Percentiles rank a stretch among this genome's conserved stretches.
Conservation (phyloP, 1,139 yeast genomes). For the Entelexis sorbosivorans region DNA sequence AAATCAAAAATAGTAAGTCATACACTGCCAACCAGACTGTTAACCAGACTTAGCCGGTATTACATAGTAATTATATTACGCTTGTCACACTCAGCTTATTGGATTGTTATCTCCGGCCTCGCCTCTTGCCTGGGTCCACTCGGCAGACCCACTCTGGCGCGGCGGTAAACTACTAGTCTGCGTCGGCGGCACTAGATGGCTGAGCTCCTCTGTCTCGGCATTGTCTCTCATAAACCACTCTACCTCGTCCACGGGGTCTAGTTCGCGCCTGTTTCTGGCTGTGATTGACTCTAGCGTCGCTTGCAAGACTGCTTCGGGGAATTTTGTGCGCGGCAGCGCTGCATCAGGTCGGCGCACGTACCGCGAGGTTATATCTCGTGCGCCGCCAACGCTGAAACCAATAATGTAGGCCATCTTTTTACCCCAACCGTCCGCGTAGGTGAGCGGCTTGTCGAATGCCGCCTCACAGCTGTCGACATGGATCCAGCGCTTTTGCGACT, state of each 20-base stretch:
- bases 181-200: not conserved
- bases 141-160: conserved; percentile 63
- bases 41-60: too few species aligned
- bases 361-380: conserved; percentile 56
- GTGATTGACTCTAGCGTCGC: conserved; percentile 36
- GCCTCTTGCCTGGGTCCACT: conserved; percentile 67
- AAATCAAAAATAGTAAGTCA: too few species aligned
- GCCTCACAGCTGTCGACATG: conserved; percentile 87
- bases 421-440: conserved; percentile 83
- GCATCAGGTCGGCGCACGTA: conserved; percentile 48
- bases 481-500: conserved; percentile 54
- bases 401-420: conserved; percentile 81
- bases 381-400: conserved; percentile 50
- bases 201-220: conserved; percentile 35
- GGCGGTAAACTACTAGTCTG: conserved; percentile 23
- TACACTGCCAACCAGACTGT: too few species aligned
- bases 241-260: conserved; percentile 31
- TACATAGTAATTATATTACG: too few species aligned
- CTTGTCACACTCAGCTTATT: not conserved
- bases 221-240: conserved; percentile 33
- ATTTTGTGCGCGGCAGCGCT: conserved; percentile 42
- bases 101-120: conserved; percentile 52
- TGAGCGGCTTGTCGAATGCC: conserved; percentile 65
- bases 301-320: conserved; percentile 37
- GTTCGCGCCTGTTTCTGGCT: conserved; percentile 29